Conservation (phyloP, 306 rosid species). For the Pyrus pyrifolia region DNA sequence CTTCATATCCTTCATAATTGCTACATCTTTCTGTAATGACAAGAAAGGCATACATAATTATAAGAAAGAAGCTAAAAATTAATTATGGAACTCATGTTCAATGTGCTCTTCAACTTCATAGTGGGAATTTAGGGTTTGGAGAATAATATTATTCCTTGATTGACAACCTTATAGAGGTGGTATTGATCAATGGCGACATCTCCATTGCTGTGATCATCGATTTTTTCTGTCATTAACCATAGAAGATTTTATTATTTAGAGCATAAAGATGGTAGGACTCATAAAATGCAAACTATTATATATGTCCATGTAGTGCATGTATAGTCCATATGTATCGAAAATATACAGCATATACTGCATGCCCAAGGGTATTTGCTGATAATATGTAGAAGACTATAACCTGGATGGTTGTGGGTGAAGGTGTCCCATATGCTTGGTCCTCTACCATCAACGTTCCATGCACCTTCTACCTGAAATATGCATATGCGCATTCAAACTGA, state of each 20-base stretch:
- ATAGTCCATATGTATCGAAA: no score
- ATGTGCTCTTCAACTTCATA: no score
- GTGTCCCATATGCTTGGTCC: neutral
- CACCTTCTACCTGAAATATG: neutral
- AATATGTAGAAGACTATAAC: neutral
- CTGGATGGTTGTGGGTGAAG: neutral
- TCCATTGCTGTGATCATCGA: neutral
- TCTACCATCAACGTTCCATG: neutral
- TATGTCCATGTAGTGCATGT: no score
- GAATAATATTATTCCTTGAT: neutral
- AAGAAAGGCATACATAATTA: neutral
- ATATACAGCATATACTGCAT: no score
- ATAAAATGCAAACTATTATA: no score
- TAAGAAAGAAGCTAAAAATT: neutral
- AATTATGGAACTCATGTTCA: neutral
- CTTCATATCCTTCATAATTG: constrained; percentile 44
- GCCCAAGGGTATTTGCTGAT: no score
- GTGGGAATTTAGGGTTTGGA: no score
- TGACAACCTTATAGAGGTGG: constrained; percentile 8
- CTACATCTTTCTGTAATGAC: constrained; percentile 46
- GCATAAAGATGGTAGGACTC: neutral
- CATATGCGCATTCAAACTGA: neutral
- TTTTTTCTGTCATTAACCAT: neutral
- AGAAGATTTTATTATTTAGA: no score
- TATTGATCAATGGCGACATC: constrained; percentile 26